Conservation (phyloP, 1,284 basidiomycete species). For the Rhodotorula mucilaginosa region DNA sequence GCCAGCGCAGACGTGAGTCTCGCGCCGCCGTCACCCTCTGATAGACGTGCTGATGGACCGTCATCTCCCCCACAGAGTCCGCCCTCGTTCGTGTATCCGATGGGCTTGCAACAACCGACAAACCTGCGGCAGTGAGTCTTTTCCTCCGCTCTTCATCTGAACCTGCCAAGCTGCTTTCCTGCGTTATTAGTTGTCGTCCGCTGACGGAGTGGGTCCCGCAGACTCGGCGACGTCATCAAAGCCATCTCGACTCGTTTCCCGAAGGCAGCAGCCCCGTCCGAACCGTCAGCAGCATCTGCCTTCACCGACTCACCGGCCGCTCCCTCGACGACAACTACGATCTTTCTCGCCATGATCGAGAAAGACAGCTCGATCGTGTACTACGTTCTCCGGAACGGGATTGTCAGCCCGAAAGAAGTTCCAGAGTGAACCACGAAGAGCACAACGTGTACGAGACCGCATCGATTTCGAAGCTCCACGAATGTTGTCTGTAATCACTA, state of each 20-base stretch:
- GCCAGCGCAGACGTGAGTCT: slow-evolving; percentile 13
- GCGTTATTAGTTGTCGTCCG: not conserved
- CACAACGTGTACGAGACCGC: not conserved
- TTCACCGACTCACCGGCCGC: not conserved
- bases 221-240: slow-evolving; percentile 19
- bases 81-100: slow-evolving; percentile 21
- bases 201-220: not conserved
- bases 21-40: accelerated
- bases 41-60: not conserved
- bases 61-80: slow-evolving; percentile 4
- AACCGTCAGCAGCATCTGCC: not conserved
- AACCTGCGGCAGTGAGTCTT: slow-evolving; percentile 23
- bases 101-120: slow-evolving; percentile 19
- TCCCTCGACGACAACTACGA: slow-evolving; percentile 1
- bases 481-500: too few relatives aligned
- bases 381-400: slow-evolving; percentile 40
- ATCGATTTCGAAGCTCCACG: not conserved
- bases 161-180: not conserved
- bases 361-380: slow-evolving; percentile 42
- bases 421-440: slow-evolving; percentile 25
- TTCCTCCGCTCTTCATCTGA: not conserved
- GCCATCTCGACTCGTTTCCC: slow-evolving; percentile 20
- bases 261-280: not conserved
- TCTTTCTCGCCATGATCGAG: slow-evolving; percentile 40
- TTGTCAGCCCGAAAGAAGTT: slow-evolving; percentile 43